Evolutionary conservation across 1,139 yeast genomes (phyloP), one percentile per base, ranked within the genome.

Genomic region (Geotrichum bryndzae): DNA sequence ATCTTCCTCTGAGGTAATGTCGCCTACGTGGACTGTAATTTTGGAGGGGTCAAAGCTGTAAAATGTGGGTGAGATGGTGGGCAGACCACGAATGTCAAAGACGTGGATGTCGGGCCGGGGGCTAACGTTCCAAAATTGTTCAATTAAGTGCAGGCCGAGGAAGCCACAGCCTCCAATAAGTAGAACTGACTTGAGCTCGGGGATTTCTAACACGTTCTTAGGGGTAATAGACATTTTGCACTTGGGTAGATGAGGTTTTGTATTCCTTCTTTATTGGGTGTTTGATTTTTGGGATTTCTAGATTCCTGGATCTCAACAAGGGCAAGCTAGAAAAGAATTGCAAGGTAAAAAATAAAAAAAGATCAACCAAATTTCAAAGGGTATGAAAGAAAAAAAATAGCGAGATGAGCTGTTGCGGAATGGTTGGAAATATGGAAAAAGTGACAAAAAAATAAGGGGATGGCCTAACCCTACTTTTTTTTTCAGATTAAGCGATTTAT

Each of bases 161-260:
- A 95, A 95, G 0, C 99, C 99, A 2, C 97, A 80, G 3, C 99
- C 99, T 56, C 99, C 99, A 48, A 94, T 84, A 45, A 94, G 79
- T 51, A 94, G 82, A 3, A 92, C 96, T 1, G 94, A 85, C 38
- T 83, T 76, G n/a, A 62, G 63, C 13, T 56, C 64, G 11, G 64
- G 63, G 33, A 62, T 62, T 5, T 57, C 59, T 50, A 62, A 22
- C 23, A 54, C 52, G n/a, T 54, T 53, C 18, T 29, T 56, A 6
- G 38, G 31, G 3, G 25, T 22, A 15, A 18, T 15, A 27, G 52
- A n/a, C 48, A 23, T 50, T 23, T 13, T 8, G 48, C 8, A 10
- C 18, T 7, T 15, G 41, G 11, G n/a, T 35, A 15, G n/a, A 15
- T 35, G n/a, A n/a, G 8, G 10, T 31, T 31, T 35, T 35, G 15